Base-by-base conservation (phyloP, 176 grass and related monocot species). In the Avena insularis region DNA sequence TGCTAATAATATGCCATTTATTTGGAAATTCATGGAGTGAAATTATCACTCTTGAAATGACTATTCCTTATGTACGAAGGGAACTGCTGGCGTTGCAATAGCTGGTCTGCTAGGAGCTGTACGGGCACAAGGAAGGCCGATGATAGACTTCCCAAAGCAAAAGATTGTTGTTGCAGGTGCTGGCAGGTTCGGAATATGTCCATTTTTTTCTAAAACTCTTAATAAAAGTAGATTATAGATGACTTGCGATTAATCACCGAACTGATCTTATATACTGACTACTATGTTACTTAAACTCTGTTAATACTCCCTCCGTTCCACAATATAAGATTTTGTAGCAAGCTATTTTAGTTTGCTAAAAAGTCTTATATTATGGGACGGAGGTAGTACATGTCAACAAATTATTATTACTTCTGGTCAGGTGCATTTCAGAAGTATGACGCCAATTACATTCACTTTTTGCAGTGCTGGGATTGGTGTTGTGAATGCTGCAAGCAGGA, bases 131-230 rank as follows among this genome's bases (percentile, higher is more conserved):
- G 97, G 97, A 86, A 95, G 76, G 76, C 92, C 93, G 64, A 98
- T 98, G 94, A 71, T 98, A 68, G 97, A 98, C 85, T 98, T 98
- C 75, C 97, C 97, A 79, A 98, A 98, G 80, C 97, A 96, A 98
- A 98, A 78, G 77, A 98, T 98, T 84, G 92, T 98, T 83, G 97
- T 98, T 87, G 97, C 97, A 62, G 97, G 97, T 85, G 97, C 97
- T 89, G 97, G 97, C 88, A 96, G 97, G 97, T 98, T 71, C 0
- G 78, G 60, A 82, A 85, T 38, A 2, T 75, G 62, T 40, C 8
- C 46, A 49, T 8, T 75, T 14, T 51, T 78, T 77, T 78, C 77
- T 79, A 29, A 14, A 56, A 77, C n/a, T 53, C 64, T 12, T 23
- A 85, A 81, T 62, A 75, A 70, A 80, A 79, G 29, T 65, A 63